phyloP scores from a whole-genome alignment of 441 rosid genomes.

The Adansonia grandidieri region DNA sequence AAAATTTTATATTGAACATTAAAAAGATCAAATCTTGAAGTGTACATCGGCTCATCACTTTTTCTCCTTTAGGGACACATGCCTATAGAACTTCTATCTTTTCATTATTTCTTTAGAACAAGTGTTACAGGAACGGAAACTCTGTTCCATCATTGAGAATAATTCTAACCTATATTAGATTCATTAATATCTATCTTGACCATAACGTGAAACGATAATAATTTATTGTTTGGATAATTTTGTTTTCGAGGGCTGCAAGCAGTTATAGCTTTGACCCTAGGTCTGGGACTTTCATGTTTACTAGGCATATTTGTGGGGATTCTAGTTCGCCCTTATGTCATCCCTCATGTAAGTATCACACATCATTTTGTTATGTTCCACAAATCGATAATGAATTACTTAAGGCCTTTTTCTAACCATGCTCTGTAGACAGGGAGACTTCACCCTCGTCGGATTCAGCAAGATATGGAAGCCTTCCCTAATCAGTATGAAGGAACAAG shows the following conservation, averaged over 20 bases:
- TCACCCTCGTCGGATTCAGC: slow-evolving; percentile 42
- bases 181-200: background rate
- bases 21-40: background rate
- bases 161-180: background rate
- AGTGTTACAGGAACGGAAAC: background rate
- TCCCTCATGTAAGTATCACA: slow-evolving; percentile 47
- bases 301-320: slow-evolving; percentile 54
- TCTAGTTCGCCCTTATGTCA: slow-evolving; percentile 45
- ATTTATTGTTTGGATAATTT: slow-evolving; percentile 14
- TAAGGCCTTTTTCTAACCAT: slow-evolving; percentile 39
- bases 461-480: slow-evolving; percentile 70
- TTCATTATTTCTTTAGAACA: background rate
- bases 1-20: background rate
- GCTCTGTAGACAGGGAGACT: slow-evolving; percentile 65
- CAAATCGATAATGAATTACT: slow-evolving; percentile 14
- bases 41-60: background rate
- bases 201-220: background rate
- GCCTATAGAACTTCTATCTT: background rate
- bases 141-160: background rate
- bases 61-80: background rate
- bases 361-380: background rate
- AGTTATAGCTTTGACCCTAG: slow-evolving; percentile 52
- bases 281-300: slow-evolving; percentile 54
- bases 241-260: slow-evolving; percentile 46
- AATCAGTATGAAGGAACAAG: slow-evolving; percentile 58